Evolutionary conservation across 306 rosid species (phyloP), one percentile per base, ranked within the genome.

Genomic region (Vicia sativa): DNA sequence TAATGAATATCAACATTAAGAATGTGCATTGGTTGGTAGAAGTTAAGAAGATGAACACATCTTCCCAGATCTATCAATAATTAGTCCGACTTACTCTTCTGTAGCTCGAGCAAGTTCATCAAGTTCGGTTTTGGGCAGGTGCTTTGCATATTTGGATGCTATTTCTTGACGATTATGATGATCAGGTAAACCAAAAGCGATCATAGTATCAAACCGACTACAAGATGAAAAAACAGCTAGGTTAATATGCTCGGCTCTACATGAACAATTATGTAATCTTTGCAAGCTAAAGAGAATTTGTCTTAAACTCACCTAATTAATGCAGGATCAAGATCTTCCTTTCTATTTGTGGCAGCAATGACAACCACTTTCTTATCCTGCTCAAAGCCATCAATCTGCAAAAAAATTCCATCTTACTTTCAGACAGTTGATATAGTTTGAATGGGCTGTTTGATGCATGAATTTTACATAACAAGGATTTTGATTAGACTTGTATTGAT

Each of bases 371-470:
- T 89, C 73, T 88, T 92, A 73, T 83, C 91, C 80, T 92, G 98
- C 75, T 89, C 98, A 72, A 89, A 92, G 37, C 98, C 98, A 81
- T 92, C 98, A 66, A 92, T 89, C 96, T 92, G 95, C 79, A 76
- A 14, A 71, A 63, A n/a, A n/a, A n/a, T n/a, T 71, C 11, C 59
- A 65, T 38, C 46, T 0, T 15, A 18, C 14, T 61, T 21, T 28
- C 53, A 74, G 53, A 34, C 35, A n/a, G 16, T 46, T 43, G 8
- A 67, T 50, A 21, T 21, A 49, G 14, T 50, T 65, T 65, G 10
- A 43, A 42, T 23, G 26, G 58, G 65, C 37, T 65, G 50, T 53
- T 59, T 35, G 65, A 58, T 23, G 44, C 35, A 53, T 25, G 21
- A 25, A n/a, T n/a, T n/a, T n/a, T n/a, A n/a, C n/a, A n/a, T n/a